These are phyloP conservation scores for Saccharomycopsis oosterbeekiorum DNA, from an alignment of 805 yeast genomes.

Conservation along the genomic window DNA sequence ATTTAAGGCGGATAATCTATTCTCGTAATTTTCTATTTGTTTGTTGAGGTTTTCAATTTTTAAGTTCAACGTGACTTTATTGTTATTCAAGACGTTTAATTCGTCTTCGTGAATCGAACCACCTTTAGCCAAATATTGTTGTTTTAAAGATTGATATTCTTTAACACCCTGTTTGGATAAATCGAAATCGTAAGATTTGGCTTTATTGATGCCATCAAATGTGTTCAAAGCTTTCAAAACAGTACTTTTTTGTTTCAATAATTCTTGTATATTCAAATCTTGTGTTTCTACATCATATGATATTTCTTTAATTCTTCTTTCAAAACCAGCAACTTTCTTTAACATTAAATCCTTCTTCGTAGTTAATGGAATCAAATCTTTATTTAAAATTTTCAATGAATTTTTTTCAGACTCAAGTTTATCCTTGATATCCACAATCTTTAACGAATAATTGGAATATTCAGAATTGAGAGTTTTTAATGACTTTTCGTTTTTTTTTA, in stretches of 20 bases:
- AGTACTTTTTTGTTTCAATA: conserved; percentile 39
- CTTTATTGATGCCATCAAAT: conserved; percentile 29
- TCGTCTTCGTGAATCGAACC: conserved; percentile 46
- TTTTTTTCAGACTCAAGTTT: conserved; percentile 29
- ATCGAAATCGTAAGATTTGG: conserved; percentile 27
- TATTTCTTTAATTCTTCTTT: conserved; percentile 41
- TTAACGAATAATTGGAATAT: conserved; percentile 38
- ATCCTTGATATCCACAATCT: conserved; percentile 32
- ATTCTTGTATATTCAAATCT: conserved; percentile 29
- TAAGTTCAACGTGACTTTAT: conserved; percentile 33
- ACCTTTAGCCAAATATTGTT: conserved; percentile 45
- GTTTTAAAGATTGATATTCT: conserved; percentile 52
- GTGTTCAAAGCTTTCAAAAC: conserved; percentile 32
- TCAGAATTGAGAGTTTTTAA: conserved; percentile 32
- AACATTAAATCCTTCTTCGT: conserved; percentile 42
- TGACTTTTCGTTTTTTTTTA: conserved; percentile 29
- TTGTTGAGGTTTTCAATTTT: conserved; percentile 31
- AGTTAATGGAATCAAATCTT: conserved; percentile 50
- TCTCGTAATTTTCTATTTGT: conserved; percentile 28
- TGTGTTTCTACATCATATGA: conserved; percentile 46
- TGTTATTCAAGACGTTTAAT: conserved; percentile 32
- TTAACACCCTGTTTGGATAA: conserved; percentile 42
- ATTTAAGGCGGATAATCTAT: conserved; percentile 27
- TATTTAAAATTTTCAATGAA: conserved; percentile 34
- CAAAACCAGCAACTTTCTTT: conserved; percentile 37